These are phyloP conservation scores for Erysimum cheiranthoides DNA, from an alignment of 345 rosid genomes.

Conservation along the genomic window DNA sequence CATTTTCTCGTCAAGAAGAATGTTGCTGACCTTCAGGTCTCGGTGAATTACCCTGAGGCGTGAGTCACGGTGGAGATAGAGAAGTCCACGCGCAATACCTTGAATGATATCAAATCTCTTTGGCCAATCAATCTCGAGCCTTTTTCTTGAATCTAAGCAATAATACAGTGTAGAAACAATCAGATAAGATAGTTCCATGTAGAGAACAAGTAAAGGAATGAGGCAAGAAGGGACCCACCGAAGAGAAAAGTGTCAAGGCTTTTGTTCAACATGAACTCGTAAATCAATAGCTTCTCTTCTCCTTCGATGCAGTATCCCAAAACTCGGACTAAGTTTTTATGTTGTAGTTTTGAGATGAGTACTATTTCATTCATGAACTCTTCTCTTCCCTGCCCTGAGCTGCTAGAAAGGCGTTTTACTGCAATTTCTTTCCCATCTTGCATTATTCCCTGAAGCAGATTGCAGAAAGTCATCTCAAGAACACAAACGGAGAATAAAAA, in stretches of 20 bases:
- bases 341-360: conserved; percentile 41
- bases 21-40: conserved; percentile 48
- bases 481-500: background rate
- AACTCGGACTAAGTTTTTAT: conserved; percentile 35
- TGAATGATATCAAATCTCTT: conserved; percentile 45
- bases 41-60: conserved; percentile 45
- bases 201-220: background rate
- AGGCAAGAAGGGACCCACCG: conserved; percentile 24
- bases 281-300: conserved; percentile 37
- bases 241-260: conserved; percentile 38
- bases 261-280: conserved; percentile 42
- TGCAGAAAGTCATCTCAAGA: conserved; percentile 1
- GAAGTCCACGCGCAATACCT: conserved; percentile 52
- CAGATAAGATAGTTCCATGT: background rate
- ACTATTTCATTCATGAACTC: conserved; percentile 44
- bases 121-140: conserved; percentile 28
- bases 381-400: conserved; percentile 40
- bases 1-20: conserved; percentile 47
- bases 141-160: conserved; percentile 22
- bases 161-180: background rate
- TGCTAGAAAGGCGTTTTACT: conserved; percentile 43
- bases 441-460: conserved; percentile 25
- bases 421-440: conserved; percentile 30
- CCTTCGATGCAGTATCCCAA: conserved; percentile 41
- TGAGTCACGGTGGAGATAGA: conserved; percentile 54